Conservation (phyloP, 345 rosid genomes). For the Draba incana region DNA sequence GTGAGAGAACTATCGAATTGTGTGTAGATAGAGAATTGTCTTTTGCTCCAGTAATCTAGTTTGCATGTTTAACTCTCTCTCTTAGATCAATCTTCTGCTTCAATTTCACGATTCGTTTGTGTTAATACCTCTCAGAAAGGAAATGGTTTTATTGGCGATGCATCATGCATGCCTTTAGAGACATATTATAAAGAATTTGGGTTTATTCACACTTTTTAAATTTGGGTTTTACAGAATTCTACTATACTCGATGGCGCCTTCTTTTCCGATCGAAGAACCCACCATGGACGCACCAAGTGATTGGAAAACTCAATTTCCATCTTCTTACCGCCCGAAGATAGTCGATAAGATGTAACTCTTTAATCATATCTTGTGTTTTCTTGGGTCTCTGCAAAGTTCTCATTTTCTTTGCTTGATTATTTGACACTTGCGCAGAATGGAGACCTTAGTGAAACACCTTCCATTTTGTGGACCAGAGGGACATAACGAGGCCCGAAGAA, state of each 20-base stretch:
- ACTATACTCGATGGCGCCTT: background rate
- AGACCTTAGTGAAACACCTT: constrained; percentile 57
- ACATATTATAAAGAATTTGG: too few relatives aligned
- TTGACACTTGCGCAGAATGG: constrained; percentile 46
- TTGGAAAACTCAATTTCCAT: constrained; percentile 56
- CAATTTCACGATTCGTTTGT: too few relatives aligned
- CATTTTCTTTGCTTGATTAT: background rate
- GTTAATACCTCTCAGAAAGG: too few relatives aligned
- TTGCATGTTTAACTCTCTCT: too few relatives aligned
- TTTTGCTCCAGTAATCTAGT: too few relatives aligned
- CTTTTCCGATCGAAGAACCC: constrained; percentile 41
- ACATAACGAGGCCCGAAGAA: constrained; percentile 54
- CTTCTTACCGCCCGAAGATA: constrained; percentile 47
- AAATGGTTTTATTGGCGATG: too few relatives aligned
- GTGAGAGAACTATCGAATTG: too few relatives aligned
- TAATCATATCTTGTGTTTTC: background rate
- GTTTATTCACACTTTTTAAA: too few relatives aligned
- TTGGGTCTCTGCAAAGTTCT: background rate
- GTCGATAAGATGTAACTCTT: constrained; percentile 46
- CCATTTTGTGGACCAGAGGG: constrained; percentile 66
- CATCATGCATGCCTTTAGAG: too few relatives aligned
- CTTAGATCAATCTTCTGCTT: too few relatives aligned
- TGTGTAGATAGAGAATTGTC: too few relatives aligned
- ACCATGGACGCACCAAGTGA: constrained; percentile 41
- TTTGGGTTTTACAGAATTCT: too few relatives aligned